phyloP scores from a whole-genome alignment of 805 yeast species.

The Blastobotrys peoriensis region DNA sequence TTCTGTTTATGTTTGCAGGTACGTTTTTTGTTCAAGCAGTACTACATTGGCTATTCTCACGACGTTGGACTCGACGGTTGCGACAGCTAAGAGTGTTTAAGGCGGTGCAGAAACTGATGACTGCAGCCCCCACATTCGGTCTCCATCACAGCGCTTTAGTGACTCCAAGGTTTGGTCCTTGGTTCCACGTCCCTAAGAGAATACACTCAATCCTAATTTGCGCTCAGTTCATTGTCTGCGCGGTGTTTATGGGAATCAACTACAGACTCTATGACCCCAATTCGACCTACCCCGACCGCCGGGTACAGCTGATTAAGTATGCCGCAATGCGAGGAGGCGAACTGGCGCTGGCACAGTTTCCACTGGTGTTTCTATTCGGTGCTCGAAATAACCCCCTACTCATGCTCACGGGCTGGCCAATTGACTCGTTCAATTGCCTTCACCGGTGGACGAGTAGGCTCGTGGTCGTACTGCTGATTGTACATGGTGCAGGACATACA shows the following conservation, averaged over 20 bases:
- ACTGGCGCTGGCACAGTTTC: constrained; percentile 8
- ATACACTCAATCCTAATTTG: background rate
- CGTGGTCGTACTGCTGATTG: constrained; percentile 19
- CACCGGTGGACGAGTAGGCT: constrained; percentile 39
- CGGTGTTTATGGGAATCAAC: background rate
- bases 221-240: background rate
- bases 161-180: background rate
- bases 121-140: background rate
- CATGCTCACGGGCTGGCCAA: constrained; percentile 55
- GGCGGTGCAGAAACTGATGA: background rate
- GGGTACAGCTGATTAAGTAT: background rate
- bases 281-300: background rate
- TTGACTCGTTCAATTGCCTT: constrained; percentile 51
- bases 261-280: background rate
- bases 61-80: too few species aligned
- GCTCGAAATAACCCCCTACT: constrained; percentile 67
- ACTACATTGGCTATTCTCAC: too few species aligned
- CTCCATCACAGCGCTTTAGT: background rate
- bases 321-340: background rate
- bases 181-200: background rate
- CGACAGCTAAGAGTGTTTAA: background rate
- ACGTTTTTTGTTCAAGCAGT: too few species aligned
- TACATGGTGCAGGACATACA: constrained; percentile 20
- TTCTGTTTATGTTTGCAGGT: too few species aligned
- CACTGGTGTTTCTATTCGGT: constrained; percentile 39